Evolutionary conservation across 1,284 basidiomycete genomes (phyloP).

Genomic region (Athelia psychrophila): DNA sequence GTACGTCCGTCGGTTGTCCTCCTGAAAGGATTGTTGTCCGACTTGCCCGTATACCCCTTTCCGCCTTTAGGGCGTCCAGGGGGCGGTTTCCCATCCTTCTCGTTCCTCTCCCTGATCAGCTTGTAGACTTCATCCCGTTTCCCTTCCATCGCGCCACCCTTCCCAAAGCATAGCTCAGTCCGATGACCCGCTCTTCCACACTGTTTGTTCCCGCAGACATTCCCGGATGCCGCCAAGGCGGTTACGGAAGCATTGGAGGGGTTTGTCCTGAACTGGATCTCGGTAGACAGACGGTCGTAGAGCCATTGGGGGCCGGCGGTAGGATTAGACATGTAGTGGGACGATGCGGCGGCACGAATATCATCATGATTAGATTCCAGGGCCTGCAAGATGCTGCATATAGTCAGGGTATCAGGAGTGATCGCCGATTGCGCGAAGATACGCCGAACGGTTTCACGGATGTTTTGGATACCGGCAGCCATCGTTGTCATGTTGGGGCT

Average conservation of each 20-base stretch:
- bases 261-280: background rate
- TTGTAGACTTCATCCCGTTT: background rate
- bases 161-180: background rate
- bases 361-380: background rate
- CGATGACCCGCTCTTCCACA: background rate
- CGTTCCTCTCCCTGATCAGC: background rate
- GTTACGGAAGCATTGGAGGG: background rate
- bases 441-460: background rate
- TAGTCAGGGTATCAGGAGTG: background rate
- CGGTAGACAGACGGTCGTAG: background rate
- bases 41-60: too few relatives aligned
- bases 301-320: background rate
- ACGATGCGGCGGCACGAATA: background rate
- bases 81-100: background rate
- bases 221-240: background rate
- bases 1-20: background rate
- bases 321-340: background rate
- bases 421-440: background rate
- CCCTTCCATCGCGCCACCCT: background rate
- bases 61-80: too few relatives aligned
- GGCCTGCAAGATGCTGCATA: background rate
- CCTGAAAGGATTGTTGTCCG: background rate
- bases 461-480: background rate
- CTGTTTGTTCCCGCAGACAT: background rate
- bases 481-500: background rate